phyloP scores from a whole-genome alignment of 106 monocot species.

The Dactylorhiza incarnata region DNA sequence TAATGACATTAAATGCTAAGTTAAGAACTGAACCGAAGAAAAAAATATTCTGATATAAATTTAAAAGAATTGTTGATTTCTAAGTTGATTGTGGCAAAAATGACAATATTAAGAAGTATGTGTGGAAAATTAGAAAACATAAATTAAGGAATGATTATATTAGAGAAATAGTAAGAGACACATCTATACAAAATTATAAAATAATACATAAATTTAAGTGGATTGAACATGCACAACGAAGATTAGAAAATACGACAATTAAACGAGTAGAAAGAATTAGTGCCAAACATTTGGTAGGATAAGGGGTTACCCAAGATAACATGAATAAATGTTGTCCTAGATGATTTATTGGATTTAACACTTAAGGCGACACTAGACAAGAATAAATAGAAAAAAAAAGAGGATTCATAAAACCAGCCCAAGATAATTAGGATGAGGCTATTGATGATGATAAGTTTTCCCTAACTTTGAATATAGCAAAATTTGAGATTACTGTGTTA shows the following conservation, averaged over 20 bases:
- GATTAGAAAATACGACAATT: neutral
- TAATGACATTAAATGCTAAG: neutral
- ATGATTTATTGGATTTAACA: neutral
- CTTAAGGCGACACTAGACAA: neutral
- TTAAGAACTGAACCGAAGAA: no score
- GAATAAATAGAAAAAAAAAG: neutral
- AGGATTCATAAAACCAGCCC: neutral
- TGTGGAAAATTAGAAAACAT: neutral
- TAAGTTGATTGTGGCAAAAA: neutral
- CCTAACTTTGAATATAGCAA: no score
- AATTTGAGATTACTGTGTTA: no score
- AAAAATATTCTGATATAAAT: neutral
- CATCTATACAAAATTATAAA: neutral
- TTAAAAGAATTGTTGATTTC: neutral
- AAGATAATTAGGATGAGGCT: neutral
- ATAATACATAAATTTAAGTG: neutral
- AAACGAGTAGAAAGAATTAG: neutral
- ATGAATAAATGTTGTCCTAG: neutral
- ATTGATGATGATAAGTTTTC: neutral
- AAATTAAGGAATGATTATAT: neutral
- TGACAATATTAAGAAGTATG: neutral
- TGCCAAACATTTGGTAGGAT: neutral
- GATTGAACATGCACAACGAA: neutral
- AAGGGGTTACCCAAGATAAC: neutral
- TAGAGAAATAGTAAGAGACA: neutral